phyloP scores from a whole-genome alignment of 2,329 filamentous ascomycete genomes.

The Claviceps purpurea region DNA sequence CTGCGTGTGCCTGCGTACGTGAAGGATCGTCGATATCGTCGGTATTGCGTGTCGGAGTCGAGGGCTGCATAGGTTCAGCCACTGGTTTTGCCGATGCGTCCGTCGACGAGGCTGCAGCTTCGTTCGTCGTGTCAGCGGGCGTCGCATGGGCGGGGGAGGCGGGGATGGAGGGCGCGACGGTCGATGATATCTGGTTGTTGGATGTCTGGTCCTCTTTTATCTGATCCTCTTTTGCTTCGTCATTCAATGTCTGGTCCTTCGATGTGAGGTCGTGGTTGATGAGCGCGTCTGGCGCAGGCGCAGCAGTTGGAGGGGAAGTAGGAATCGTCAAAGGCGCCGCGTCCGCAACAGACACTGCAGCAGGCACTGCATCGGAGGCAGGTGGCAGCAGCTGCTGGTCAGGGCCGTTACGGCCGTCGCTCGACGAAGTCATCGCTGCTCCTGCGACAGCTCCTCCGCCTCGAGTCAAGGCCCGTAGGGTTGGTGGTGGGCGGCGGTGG shows the following conservation, averaged over 20 bases:
- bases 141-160: background rate
- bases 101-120: background rate
- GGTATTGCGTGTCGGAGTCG: slow-evolving; percentile 4
- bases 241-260: background rate
- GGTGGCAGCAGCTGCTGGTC: background rate
- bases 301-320: background rate
- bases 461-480: slow-evolving; percentile 9
- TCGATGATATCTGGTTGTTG: too few relatives aligned
- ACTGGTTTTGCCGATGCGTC: background rate
- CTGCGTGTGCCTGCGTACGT: background rate
- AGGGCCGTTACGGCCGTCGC: slow-evolving; percentile 24
- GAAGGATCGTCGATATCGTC: background rate
- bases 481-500: background rate
- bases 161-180: background rate
- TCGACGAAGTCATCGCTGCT: slow-evolving; percentile 50
- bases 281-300: slow-evolving; percentile 1
- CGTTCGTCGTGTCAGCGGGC: background rate
- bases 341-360: slow-evolving; percentile 1
- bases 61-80: slow-evolving; percentile 3
- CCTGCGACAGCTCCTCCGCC: slow-evolving; percentile 43
- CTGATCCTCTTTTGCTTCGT: too few relatives aligned
- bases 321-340: background rate
- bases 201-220: too few relatives aligned
- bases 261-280: background rate
- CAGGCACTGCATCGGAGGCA: background rate